Evolutionary conservation across 225 moss, liverwort and hornwort species (phyloP), one percentile per base, ranked within the genome.

Genomic region (Physcomitrium patens): DNA sequence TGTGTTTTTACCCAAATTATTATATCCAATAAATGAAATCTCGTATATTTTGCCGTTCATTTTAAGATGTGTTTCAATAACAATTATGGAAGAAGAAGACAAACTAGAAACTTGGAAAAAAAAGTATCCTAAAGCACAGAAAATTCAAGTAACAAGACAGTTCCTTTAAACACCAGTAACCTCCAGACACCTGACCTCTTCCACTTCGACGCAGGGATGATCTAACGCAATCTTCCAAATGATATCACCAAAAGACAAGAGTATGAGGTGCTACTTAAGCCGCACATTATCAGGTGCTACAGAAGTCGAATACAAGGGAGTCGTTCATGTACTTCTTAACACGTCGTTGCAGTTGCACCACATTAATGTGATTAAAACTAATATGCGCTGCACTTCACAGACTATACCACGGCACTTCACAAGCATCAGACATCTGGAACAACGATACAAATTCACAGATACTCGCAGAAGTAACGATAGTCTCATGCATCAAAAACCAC

Each of bases 391-490:
- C 20, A 55, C 13, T 55, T 55, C 43, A 41, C 41, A 69, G 12
- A 7, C 37, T 54, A 14, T 22, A 55, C 10, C 69, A 19, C 55
- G 42, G 54, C 55, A 55, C 41, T 42, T 20, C 20, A 20, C 37
- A 55, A 20, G 55, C 31, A 43, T 31, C 55, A 43, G 13, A 69
- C 7, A 23, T 26, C 42, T 42, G 23, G 22, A 69, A 70, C 43
- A 70, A 70, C 43, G 55, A 10, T 12, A 43, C 8, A 48, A 14
- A 49, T 66, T 47, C 26, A 48, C 5, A 13, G 22, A 26, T 66
- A 70, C 43, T 45, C 44, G 8, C 23, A 70, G 70, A 70, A 58
- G 45, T 57, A 58, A 70, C 15, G 10, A 23, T 24, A 16, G 43
- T 70, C 45, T 69, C 69, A n/a, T 23, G 41, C 6, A 26, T 26